These are phyloP conservation scores for Trichoderma sp. DNA, from an alignment of 2,329 filamentous ascomycete genomes.

Conservation along the genomic window DNA sequence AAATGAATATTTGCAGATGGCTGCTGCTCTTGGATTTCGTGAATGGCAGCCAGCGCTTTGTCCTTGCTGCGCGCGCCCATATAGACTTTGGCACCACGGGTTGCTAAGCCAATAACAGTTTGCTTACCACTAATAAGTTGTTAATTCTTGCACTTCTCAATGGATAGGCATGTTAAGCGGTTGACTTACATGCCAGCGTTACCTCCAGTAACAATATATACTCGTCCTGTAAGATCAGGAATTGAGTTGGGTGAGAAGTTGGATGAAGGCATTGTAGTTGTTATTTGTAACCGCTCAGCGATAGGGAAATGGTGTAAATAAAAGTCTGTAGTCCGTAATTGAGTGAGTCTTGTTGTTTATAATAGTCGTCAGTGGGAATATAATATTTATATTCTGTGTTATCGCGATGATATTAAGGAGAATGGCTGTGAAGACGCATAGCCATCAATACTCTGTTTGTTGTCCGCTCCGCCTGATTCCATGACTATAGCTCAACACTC, in stretches of 20 bases:
- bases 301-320: not conserved
- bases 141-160: not conserved
- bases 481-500: not conserved
- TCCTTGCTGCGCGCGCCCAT: slow-evolving; percentile 36
- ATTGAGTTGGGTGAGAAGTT: slow-evolving; percentile 40
- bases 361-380: too few relatives aligned
- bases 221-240: slow-evolving; percentile 41
- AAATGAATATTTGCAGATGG: slow-evolving; percentile 34
- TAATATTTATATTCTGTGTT: not conserved
- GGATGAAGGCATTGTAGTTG: slow-evolving; percentile 19
- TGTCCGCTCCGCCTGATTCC: slow-evolving; percentile 7
- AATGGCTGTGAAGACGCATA: not conserved
- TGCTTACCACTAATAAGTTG: slow-evolving; percentile 30
- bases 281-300: not conserved
- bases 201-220: slow-evolving; percentile 44
- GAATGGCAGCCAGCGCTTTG: slow-evolving; percentile 34
- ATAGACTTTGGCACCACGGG: slow-evolving; percentile 40
- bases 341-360: not conserved
- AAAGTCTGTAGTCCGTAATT: not conserved
- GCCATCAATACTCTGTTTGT: not conserved
- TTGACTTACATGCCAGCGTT: slow-evolving; percentile 44
- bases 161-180: too few relatives aligned
- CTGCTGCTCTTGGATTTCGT: slow-evolving; percentile 31
- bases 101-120: slow-evolving; percentile 37
- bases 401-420: not conserved